Evolutionary conservation across 169 alveolate species (phyloP).

Genomic region (Eimeria maxima): DNA sequence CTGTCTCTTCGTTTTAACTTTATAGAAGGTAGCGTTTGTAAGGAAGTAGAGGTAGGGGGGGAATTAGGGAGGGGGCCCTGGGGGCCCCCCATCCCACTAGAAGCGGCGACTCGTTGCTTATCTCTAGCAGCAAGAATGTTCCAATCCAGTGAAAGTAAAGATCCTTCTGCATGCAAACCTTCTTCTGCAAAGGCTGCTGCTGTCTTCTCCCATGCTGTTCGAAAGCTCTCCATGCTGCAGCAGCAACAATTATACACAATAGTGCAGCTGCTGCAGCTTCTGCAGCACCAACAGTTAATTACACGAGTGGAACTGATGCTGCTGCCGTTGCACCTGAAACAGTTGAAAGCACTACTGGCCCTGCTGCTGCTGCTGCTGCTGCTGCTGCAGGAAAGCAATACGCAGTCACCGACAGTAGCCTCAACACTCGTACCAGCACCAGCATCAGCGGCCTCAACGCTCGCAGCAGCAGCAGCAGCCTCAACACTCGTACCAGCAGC

Average conservation of each 20-base stretch:
- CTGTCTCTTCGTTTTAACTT: not conserved
- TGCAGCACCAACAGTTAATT: constrained; percentile 1
- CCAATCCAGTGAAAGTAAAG: not conserved
- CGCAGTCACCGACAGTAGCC: no score
- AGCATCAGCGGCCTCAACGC: no score
- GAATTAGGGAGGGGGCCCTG: constrained; percentile 36
- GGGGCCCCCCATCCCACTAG: not conserved
- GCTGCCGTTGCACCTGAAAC: no score
- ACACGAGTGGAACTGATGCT: no score
- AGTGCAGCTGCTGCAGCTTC: constrained; percentile 12
- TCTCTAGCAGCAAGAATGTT: not conserved
- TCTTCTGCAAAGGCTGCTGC: constrained; percentile 8
- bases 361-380: no score
- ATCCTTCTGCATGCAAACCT: not conserved
- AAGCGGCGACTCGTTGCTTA: not conserved
- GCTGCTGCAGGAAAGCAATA: no score
- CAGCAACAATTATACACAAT: not conserved
- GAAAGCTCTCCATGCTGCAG: not conserved
- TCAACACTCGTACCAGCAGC: not conserved
- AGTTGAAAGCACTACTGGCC: not conserved
- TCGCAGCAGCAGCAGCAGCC: no score
- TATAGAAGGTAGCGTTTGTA: not conserved
- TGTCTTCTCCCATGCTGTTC: not conserved
- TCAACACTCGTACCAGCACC: no score
- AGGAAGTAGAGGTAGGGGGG: not conserved